Evolutionary conservation across 164 flowering plant genomes (phyloP), one percentile per base, ranked within the genome.

Genomic region (Hamamelis virginiana): DNA sequence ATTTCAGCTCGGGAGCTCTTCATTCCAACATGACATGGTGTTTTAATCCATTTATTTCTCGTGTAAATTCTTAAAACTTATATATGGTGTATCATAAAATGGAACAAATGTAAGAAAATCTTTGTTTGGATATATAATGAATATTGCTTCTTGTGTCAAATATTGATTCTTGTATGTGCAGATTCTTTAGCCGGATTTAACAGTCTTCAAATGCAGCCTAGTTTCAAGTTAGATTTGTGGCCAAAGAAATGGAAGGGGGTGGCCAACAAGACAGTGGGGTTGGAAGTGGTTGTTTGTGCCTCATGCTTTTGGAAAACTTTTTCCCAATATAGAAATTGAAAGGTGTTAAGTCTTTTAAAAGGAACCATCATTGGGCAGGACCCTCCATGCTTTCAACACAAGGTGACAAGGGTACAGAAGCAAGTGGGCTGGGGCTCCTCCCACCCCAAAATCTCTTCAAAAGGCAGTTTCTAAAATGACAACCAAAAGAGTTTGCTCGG

Each of bases 371-470:
- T 76, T 71, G 50, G 66, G 59, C 22, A 55, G 62, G 76, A 66
- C 68, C 73, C 55, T 1, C 10, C 13, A 14, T 70, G 74, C 59
- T 23, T 69, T 69, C 64, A 59, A 44, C 55, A 38, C 65, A 3
- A 53, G 79, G 79, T 73, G 46, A 73, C 77, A 79, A 53, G 79
- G 79, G 75, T 53, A 73, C 77, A 79, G 60, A 55, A 59, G 53
- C 33, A 65, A 79, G 79, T 76, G 77, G 77, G 43, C 14, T 46
- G 26, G 45, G 52, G 50, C 9, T 33, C 62, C 65, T 57, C 22
- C 22, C 46, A 64, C 22, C 48, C 68, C 25, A 8, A 57, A 65
- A 59, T 26, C 59, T 44, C 53, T 66, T 62, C 46, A 38, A 76
- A 71, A 63, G 76, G 8, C 46, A 62, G 67, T 43, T 50, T 22